Evolutionary conservation across 2,329 filamentous ascomycete genomes (phyloP).

Genomic region (Beauveria asiatica): DNA sequence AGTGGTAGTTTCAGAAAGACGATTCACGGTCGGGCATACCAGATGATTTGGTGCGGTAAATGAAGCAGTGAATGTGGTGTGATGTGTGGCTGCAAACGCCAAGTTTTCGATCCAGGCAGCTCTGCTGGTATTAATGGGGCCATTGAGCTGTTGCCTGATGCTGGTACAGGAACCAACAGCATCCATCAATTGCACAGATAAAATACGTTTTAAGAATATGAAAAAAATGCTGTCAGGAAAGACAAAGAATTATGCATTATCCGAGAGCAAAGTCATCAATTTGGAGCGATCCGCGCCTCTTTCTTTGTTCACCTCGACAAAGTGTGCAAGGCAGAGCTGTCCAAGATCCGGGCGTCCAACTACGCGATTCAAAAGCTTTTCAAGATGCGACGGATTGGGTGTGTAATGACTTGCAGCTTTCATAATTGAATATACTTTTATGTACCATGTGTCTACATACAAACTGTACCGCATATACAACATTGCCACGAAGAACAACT

Average conservation of each 20-base stretch:
- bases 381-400: too few relatives aligned
- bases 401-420: background rate
- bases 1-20: constrained; percentile 15
- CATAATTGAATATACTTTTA: background rate
- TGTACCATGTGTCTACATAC: background rate
- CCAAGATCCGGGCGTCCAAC: too few relatives aligned
- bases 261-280: too few relatives aligned
- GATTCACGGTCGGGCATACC: constrained; percentile 16
- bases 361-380: too few relatives aligned
- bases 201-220: too few relatives aligned
- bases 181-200: too few relatives aligned
- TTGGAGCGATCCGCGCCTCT: too few relatives aligned
- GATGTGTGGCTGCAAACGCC: background rate
- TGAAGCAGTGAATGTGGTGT: background rate
- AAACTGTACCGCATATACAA: background rate
- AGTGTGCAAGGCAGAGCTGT: too few relatives aligned
- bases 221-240: too few relatives aligned
- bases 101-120: background rate
- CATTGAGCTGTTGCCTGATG: background rate
- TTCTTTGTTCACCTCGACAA: too few relatives aligned
- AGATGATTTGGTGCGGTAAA: background rate
- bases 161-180: background rate
- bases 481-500: background rate
- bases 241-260: too few relatives aligned
- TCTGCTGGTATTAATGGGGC: background rate